Conservation (phyloP, 202 grass and related monocot species). For the Cymbopogon flexuosus region DNA sequence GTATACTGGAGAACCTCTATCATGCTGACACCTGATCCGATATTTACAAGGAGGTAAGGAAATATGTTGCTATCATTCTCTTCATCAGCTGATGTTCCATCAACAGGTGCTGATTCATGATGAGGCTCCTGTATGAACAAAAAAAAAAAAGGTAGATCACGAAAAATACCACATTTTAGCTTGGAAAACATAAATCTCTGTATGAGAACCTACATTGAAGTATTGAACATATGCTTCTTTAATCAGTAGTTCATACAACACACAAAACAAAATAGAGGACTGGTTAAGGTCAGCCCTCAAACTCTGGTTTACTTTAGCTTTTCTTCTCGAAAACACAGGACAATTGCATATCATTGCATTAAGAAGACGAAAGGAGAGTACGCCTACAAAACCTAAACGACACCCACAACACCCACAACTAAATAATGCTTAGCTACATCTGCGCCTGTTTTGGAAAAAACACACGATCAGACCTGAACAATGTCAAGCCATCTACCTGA, state of each 20-base stretch:
- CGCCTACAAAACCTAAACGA: not conserved
- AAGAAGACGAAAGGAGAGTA: not conserved
- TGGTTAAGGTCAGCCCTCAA: not conserved
- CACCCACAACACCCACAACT: not conserved
- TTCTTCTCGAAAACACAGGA: not conserved
- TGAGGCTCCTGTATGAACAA: slow-evolving; percentile 43
- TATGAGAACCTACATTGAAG: not conserved
- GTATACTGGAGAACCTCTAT: slow-evolving; percentile 63
- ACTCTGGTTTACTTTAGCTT: not conserved
- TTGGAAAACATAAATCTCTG: not conserved
- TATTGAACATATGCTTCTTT: slow-evolving; percentile 1
- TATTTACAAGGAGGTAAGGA: slow-evolving; percentile 98
- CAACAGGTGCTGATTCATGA: slow-evolving; percentile 47
- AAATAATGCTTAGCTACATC: not conserved
- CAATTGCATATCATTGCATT: not conserved
- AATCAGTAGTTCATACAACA: not conserved
- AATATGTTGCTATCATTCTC: slow-evolving; percentile 79
- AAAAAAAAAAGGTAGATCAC: not conserved
- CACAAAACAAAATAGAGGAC: not conserved
- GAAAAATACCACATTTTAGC: not conserved
- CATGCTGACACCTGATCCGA: slow-evolving; percentile 98
- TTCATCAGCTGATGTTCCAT: slow-evolving; percentile 49
- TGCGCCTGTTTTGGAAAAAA: not conserved
- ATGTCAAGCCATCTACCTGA: not conserved
- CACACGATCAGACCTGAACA: not conserved